Percentiles rank a stretch among this genome's conserved stretches.
Conservation (phyloP, 495 filamentous ascomycete species). For the Penicillium coprophilum region DNA sequence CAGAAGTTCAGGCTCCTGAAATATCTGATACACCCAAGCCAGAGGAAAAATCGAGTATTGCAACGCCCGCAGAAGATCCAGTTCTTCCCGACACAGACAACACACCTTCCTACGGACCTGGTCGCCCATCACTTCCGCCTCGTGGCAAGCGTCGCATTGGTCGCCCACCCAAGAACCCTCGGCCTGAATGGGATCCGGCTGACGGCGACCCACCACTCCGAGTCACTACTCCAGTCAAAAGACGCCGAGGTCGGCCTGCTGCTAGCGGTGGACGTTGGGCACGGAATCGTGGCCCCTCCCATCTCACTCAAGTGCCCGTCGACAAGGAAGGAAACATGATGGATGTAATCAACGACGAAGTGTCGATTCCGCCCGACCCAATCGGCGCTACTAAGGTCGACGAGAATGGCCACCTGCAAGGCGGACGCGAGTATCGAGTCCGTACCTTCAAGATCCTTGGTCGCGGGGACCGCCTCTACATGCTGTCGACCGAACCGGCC, state of each 20-base stretch:
- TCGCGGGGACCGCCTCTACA: slow-evolving; percentile 85
- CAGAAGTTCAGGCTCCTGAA: slow-evolving; percentile 22
- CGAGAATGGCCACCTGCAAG: slow-evolving; percentile 75
- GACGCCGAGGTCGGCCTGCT: slow-evolving; percentile 67
- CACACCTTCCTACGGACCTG: slow-evolving; percentile 32
- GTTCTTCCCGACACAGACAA: slow-evolving; percentile 36
- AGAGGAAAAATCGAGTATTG: slow-evolving; percentile 34
- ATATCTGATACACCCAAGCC: slow-evolving; percentile 25
- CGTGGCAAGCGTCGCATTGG: slow-evolving; percentile 72
- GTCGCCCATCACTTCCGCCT: slow-evolving; percentile 54
- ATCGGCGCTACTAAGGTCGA: slow-evolving; percentile 93
- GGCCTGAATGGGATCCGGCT: slow-evolving; percentile 65
- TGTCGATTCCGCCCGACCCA: slow-evolving; percentile 79
- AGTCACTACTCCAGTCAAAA: slow-evolving; percentile 57
- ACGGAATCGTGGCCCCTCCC: slow-evolving; percentile 66
- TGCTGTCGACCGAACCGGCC: slow-evolving; percentile 96
- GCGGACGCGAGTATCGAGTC: slow-evolving; percentile 86
- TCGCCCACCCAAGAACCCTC: slow-evolving; percentile 80
- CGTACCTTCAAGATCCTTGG: slow-evolving; percentile 87
- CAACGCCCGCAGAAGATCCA: slow-evolving; percentile 42
- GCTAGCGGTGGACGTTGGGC: slow-evolving; percentile 69
- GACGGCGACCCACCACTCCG: slow-evolving; percentile 56
- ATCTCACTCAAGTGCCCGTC: slow-evolving; percentile 76
- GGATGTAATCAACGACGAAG: slow-evolving; percentile 89
- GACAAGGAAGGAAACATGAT: slow-evolving; percentile 95